Conservation (phyloP, 116 monocot genomes). For the Cymodocea nodosa region DNA sequence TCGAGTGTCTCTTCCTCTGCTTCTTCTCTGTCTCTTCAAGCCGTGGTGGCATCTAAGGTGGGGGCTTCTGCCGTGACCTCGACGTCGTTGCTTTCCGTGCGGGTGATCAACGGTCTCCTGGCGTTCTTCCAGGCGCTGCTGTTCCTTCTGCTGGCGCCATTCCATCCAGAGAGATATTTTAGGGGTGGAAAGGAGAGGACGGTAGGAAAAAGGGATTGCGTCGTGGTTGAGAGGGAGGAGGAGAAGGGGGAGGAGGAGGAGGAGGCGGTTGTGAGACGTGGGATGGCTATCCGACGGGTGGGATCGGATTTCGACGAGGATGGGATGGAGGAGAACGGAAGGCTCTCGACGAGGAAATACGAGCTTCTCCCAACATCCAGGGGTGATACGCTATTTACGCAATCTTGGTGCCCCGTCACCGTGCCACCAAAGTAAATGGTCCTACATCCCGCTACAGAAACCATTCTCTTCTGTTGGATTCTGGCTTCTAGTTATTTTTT, state of each 20-base stretch:
- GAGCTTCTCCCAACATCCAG: slow-evolving; percentile 26
- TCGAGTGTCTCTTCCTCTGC: not conserved
- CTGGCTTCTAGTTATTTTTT: too few relatives aligned
- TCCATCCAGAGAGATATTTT: slow-evolving; percentile 11
- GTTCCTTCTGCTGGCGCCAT: slow-evolving; percentile 30
- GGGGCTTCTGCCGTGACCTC: slow-evolving; percentile 29
- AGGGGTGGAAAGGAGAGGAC: slow-evolving; percentile 17
- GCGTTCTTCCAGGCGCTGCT: slow-evolving; percentile 28
- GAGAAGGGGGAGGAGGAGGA: slow-evolving; percentile 24
- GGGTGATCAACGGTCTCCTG: slow-evolving; percentile 14
- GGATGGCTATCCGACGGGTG: slow-evolving; percentile 18
- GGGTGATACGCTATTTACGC: slow-evolving; percentile 72
- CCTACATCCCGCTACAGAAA: too few relatives aligned
- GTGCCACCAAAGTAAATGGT: slow-evolving; percentile 30
- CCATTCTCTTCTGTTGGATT: too few relatives aligned
- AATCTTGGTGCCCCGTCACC: slow-evolving; percentile 58
- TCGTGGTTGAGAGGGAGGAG: slow-evolving; percentile 31
- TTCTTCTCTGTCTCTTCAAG: not conserved
- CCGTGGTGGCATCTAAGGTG: slow-evolving; percentile 13
- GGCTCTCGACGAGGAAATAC: slow-evolving; percentile 21
- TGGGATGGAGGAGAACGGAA: not conserved
- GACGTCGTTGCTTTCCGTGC: too few relatives aligned
- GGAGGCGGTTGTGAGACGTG: slow-evolving; percentile 33
- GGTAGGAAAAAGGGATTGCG: slow-evolving; percentile 17
- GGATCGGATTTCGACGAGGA: slow-evolving; percentile 15